Base-by-base conservation (phyloP, 768 basidiomycete species). In the Tricholomella constricta region DNA sequence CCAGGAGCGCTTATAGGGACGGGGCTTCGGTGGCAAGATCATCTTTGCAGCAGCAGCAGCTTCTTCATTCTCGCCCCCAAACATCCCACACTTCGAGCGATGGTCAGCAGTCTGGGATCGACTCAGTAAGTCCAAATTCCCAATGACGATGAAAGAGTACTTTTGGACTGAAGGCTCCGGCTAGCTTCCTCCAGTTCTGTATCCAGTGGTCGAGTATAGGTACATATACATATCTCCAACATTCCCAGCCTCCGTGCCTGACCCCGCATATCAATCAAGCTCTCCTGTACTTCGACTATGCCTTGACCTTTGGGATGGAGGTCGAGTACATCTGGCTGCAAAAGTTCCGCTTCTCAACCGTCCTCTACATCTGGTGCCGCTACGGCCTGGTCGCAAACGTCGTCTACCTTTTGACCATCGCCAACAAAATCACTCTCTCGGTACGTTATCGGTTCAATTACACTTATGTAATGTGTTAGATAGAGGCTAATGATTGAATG, bases 331-430 rank as follows among this genome's bases (percentile, higher is more conserved):
- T 73, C 12, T 72, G 71, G 72, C 37, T 42, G 14, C 41, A 60
- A 10, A 61, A 55, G 42, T 58, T 71, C 23, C 54, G 64, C 10
- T 25, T 67, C 6, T 68, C 68, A 7, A 72, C 67, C 1, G 45
- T 64, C 20, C 63, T 72, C 22, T 72, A 71, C 55, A 53, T 66
- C 23, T 57, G 66, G 9, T 73, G 68, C 45, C 68, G 71, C 26
- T 73, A 73, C 41, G 71, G 69, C 2, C 57, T 73, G 25, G 27
- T 67, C 3, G 71, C 64, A 5, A 73, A 73, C 38, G 48, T 71
- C 7, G 51, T 72, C 9, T 72, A 67, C 50, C 57, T 70, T 1
- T 57, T 73, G 11, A 64, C 57, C n/a, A 65, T 71, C 0, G 42
- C 58, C 0, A 45, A 61, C 19, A 58, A 59, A 35, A 52, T 69